Conservation (phyloP, 768 basidiomycete species). For the Tricholoma saponaceum region DNA sequence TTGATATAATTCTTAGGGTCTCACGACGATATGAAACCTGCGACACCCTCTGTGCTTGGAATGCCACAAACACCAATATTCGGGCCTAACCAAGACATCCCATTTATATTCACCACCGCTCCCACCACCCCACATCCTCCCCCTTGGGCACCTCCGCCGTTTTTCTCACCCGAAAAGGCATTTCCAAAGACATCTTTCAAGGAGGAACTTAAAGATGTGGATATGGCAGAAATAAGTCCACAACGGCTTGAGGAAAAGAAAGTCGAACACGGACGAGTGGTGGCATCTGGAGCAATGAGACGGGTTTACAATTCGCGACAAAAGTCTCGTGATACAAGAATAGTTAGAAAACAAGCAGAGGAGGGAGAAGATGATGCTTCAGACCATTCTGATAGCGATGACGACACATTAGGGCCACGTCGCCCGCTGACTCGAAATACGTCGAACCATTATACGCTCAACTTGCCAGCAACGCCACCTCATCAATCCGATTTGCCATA, state of each 20-base stretch:
- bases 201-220: constrained; percentile 59
- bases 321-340: constrained; percentile 32
- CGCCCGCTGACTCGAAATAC: constrained; percentile 42
- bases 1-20: constrained; percentile 24
- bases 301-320: constrained; percentile 63
- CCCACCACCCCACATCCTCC: constrained; percentile 47
- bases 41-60: constrained; percentile 33
- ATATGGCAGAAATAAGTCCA: constrained; percentile 73
- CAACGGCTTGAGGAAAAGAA: constrained; percentile 40
- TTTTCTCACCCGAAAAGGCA: constrained; percentile 55
- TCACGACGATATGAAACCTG: constrained; percentile 38
- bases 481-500: constrained; percentile 70
- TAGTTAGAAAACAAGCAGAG: constrained; percentile 21
- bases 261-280: constrained; percentile 36
- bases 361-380: constrained; percentile 36
- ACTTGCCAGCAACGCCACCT: constrained; percentile 60
- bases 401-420: constrained; percentile 32
- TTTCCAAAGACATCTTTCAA: constrained; percentile 41
- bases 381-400: constrained; percentile 40
- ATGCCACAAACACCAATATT: constrained; percentile 47
- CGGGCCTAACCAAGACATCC: constrained; percentile 62
- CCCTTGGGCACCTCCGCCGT: constrained; percentile 64
- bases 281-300: constrained; percentile 62
- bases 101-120: constrained; percentile 60
- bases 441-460: constrained; percentile 80